phyloP scores from a whole-genome alignment of 306 rosid genomes.

The Prunus davidiana region DNA sequence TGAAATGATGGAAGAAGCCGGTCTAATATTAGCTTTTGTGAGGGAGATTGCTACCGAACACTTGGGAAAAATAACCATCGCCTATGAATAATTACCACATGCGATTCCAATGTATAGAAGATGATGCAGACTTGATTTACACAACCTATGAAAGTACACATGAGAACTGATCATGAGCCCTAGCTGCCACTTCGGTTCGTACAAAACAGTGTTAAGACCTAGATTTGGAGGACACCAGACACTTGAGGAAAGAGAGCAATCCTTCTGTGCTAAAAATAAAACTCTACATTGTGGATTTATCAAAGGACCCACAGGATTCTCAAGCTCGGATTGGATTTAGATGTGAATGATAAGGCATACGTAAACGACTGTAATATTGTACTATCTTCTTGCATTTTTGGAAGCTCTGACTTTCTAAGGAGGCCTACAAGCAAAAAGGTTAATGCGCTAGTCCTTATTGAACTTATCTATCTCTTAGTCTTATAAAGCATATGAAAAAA shows the following conservation, averaged over 20 bases:
- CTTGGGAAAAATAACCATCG: too few species aligned
- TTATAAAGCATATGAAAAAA: not conserved
- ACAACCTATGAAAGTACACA: constrained; percentile 47
- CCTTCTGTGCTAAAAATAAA: constrained; percentile 66
- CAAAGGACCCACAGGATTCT: constrained; percentile 50
- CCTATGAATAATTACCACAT: too few species aligned
- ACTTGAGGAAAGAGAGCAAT: constrained; percentile 67
- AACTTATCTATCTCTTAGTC: not conserved
- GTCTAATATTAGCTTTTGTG: too few species aligned
- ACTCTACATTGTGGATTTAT: constrained; percentile 82
- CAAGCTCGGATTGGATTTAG: constrained; percentile 74
- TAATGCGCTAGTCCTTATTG: constrained; percentile 7
- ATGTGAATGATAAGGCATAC: constrained; percentile 60
- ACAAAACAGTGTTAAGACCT: constrained; percentile 18
- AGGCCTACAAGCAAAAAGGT: constrained; percentile 84
- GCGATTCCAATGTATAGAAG: too few species aligned
- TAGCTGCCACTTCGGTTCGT: too few species aligned
- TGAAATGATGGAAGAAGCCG: too few species aligned
- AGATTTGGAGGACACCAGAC: constrained; percentile 89
- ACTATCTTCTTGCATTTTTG: constrained; percentile 92
- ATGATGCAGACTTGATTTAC: not conserved
- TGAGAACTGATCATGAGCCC: constrained; percentile 42
- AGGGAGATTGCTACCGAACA: too few species aligned
- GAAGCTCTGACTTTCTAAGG: constrained; percentile 87
- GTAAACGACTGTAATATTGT: constrained; percentile 67